Evolutionary conservation across 495 filamentous ascomycete species (phyloP), one percentile per base, ranked within the genome.

Genomic region (Parathielavia appendiculata): DNA sequence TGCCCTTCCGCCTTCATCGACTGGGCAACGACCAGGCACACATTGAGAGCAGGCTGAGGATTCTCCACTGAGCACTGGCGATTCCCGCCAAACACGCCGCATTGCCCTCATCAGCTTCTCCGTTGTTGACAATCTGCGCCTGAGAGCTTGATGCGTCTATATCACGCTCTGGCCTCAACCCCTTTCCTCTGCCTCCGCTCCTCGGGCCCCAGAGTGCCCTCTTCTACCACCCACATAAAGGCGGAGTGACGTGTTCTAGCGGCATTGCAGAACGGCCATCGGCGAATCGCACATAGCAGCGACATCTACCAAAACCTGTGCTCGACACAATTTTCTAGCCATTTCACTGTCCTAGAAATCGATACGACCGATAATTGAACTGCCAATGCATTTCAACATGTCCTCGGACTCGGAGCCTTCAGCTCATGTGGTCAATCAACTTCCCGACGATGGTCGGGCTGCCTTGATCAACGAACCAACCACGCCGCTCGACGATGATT

Each of bases 401-500:
- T 56, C 64, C 4, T 48, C 60, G 39, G 62, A 65, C 53, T 53
- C 49, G 8, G 68, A 68, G 40, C 58, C 49, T 13, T 61, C 62
- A 13, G 56, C 61, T n/a, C 70, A 66, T 65, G 22, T 59, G 32
- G 59, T 61, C 49, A 63, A 68, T 58, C 60, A 60, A 59, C 60
- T 64, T 9, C 50, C 56, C 40, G 66, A 69, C 26, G 67, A 69
- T 36, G 68, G 71, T 16, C 68, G 46, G 22, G 39, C 14, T 2
- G 53, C 32, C 30, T 55, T 61, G 20, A 51, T 62, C 56, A 56
- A 74, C 60, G 66, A 71, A 36, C 76, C 76, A 36, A 63, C 71
- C 8, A 75, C 74, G 39, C 72, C 73, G 41, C 75, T 58, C 44
- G 73, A 74, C 52, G 62, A 64, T 43, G 69, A 67, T 7, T 63